A percentile compares a stretch with the other conserved stretches of the same genome.
phyloP scores from a whole-genome alignment of 805 yeast genomes.

The Yamadazyma akitaensis region DNA sequence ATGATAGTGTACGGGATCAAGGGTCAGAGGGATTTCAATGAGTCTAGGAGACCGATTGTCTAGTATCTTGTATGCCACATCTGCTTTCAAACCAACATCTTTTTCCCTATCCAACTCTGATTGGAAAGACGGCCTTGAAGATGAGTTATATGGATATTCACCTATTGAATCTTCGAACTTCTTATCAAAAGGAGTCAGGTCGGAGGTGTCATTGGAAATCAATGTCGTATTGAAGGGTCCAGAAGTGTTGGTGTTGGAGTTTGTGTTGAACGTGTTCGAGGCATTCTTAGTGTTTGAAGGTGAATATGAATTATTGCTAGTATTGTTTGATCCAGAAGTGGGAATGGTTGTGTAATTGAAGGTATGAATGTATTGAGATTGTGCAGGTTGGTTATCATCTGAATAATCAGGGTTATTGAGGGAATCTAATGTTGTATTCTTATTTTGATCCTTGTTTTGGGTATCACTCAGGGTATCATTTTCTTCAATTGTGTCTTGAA shows the following conservation, averaged over 20 bases:
- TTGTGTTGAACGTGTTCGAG: background rate
- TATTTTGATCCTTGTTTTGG: background rate
- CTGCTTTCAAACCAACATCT: constrained; percentile 1
- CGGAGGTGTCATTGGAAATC: no score
- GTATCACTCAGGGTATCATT: background rate
- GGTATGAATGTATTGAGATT: background rate
- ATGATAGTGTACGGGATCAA: constrained; percentile 13
- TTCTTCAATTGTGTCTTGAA: background rate
- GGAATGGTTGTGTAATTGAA: background rate
- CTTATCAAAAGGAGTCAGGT: no score
- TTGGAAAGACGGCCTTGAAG: background rate
- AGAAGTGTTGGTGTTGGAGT: constrained; percentile 7
- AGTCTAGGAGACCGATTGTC: constrained; percentile 8
- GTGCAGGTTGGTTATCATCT: background rate
- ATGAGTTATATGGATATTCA: constrained; percentile 1
- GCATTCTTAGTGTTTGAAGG: background rate
- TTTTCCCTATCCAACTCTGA: background rate
- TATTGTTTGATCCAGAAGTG: background rate
- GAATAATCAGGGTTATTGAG: background rate
- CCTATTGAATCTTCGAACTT: no score
- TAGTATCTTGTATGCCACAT: constrained; percentile 4
- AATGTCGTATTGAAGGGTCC: constrained; percentile 24
- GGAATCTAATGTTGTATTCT: background rate
- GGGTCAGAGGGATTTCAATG: constrained; percentile 6
- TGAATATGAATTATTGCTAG: background rate